These are phyloP conservation scores for Arthrinium phaeospermum DNA, from an alignment of 2,329 filamentous ascomycete genomes.

Conservation along the genomic window DNA sequence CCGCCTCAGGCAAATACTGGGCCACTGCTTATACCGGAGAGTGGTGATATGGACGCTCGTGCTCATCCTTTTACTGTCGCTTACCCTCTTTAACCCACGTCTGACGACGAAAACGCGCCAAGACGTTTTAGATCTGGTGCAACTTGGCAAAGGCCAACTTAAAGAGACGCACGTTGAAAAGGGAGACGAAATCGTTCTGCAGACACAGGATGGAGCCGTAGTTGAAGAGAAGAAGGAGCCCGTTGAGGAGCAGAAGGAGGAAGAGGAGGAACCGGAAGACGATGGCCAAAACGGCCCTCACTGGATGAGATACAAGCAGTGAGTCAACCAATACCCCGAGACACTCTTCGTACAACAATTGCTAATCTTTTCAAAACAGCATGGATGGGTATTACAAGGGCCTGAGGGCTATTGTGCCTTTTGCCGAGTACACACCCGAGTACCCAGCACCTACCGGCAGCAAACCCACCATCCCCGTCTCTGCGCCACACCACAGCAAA, in stretches of 20 bases:
- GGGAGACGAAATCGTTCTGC: conserved; percentile 27
- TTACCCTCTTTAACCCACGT: conserved; percentile 46
- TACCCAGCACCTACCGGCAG: conserved; percentile 61
- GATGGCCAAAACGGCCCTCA: conserved; percentile 29
- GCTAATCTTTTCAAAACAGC: conserved; percentile 50
- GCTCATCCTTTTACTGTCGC: conserved; percentile 46
- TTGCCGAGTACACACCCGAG: conserved; percentile 70
- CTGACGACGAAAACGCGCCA: conserved; percentile 30
- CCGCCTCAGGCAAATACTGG: conserved; percentile 52
- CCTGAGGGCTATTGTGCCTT: conserved; percentile 70
- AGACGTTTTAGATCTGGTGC: conserved; percentile 37
- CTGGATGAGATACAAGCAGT: conserved; percentile 52
- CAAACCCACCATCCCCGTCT: conserved; percentile 27
- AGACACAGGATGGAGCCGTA: conserved; percentile 29
- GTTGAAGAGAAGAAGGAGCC: conserved; percentile 28
- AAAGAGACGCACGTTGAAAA: conserved; percentile 19
- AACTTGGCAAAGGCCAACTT: conserved; percentile 30
- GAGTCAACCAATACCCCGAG: conserved; percentile 32
- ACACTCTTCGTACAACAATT: not conserved
- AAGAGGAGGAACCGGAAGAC: conserved; percentile 34
- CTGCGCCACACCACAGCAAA: conserved; percentile 39
- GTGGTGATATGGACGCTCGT: conserved; percentile 57
- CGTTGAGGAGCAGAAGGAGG: conserved; percentile 32
- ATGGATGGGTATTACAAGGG: conserved; percentile 83
- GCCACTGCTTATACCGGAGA: conserved; percentile 58